Evolutionary conservation across 2,329 filamentous ascomycete genomes (phyloP).

Genomic region (Aspergillus luchuensis): DNA sequence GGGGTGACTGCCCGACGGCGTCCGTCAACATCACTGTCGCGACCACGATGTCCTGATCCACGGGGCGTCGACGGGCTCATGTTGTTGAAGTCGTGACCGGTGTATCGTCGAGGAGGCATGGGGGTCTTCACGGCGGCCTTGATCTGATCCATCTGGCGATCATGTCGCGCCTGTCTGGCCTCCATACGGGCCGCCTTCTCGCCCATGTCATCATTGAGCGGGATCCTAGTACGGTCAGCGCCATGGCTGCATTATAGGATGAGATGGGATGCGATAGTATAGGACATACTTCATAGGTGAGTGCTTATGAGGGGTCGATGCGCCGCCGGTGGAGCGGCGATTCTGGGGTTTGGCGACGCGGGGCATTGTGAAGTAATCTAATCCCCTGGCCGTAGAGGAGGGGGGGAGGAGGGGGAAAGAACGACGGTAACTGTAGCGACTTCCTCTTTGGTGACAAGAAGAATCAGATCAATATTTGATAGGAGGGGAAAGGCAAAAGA

Average conservation of each 20-base stretch:
- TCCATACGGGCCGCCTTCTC: constrained; percentile 89
- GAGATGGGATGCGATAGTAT: not conserved
- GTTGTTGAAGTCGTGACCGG: constrained; percentile 32
- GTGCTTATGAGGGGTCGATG: constrained; percentile 54
- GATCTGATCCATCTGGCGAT: constrained; percentile 89
- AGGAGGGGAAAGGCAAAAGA: too few species aligned
- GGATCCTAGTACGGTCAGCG: constrained; percentile 64
- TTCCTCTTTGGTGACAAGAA: too few species aligned
- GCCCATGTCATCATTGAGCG: constrained; percentile 90
- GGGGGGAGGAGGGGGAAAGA: not conserved
- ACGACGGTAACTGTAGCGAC: too few species aligned
- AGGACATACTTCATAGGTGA: constrained; percentile 52
- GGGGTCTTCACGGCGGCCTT: constrained; percentile 66
- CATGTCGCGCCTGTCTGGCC: constrained; percentile 83
- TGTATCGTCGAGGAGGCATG: constrained; percentile 45
- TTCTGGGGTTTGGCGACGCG: constrained; percentile 55
- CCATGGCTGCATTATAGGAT: not conserved
- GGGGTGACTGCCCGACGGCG: constrained; percentile 75
- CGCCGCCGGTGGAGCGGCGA: constrained; percentile 49
- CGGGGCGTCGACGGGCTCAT: constrained; percentile 55
- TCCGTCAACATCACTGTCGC: constrained; percentile 60
- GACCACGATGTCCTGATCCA: constrained; percentile 36
- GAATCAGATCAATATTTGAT: too few species aligned
- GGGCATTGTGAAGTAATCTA: constrained; percentile 50
- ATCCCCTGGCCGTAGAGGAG: not conserved